phyloP scores from a whole-genome alignment of 2,329 filamentous ascomycete species.

The Cladophialophora carrionii region DNA sequence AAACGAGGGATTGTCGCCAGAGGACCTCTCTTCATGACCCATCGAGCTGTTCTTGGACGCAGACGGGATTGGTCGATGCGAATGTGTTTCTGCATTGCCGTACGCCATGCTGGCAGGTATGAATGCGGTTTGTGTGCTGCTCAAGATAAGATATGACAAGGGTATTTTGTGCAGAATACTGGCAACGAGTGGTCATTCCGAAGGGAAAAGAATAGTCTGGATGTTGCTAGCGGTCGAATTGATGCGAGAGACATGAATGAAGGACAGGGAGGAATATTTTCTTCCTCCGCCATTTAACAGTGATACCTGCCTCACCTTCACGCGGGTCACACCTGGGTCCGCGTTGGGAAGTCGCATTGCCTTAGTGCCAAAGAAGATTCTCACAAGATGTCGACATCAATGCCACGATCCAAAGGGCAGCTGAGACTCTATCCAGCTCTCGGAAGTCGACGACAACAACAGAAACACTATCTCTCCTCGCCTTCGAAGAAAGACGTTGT shows the following conservation, averaged over 20 bases:
- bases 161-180: not conserved
- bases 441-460: not conserved
- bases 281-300: not conserved
- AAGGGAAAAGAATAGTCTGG: not conserved
- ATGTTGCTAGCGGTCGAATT: not conserved
- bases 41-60: constrained; percentile 2
- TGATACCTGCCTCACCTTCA: constrained; percentile 7
- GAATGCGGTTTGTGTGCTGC: not conserved
- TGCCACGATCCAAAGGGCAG: not conserved
- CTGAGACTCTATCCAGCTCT: not conserved
- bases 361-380: not conserved
- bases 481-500: not conserved
- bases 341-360: constrained; percentile 3
- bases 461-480: not conserved
- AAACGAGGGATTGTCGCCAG: not conserved
- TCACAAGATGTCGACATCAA: not conserved
- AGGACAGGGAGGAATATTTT: not conserved
- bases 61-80: not conserved
- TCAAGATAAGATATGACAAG: not conserved
- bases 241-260: not conserved
- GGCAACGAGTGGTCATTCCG: not conserved
- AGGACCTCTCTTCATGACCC: not conserved
- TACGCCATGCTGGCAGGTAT: not conserved
- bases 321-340: not conserved
- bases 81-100: not conserved